Evolutionary conservation across 1,284 basidiomycete genomes (phyloP).

Genomic region (Pseudozyma hubeiensis): DNA sequence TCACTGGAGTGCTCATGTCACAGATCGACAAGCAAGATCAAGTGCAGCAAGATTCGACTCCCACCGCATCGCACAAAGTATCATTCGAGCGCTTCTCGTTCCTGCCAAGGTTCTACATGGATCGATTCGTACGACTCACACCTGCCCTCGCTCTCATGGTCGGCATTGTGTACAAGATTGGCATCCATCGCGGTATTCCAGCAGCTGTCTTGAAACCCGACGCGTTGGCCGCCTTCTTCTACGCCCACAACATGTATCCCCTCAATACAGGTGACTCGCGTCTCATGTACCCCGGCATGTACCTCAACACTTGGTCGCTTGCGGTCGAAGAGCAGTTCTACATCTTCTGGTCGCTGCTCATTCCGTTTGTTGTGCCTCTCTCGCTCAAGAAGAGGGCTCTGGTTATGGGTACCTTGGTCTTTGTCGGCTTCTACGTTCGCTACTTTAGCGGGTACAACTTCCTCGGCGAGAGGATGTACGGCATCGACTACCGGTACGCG

Average conservation of each 20-base stretch:
- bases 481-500: conserved; percentile 38
- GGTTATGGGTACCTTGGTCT: conserved; percentile 21
- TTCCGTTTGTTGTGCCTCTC: conserved; percentile 29
- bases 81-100: conserved; percentile 22
- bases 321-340: conserved; percentile 52
- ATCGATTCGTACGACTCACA: conserved; percentile 32
- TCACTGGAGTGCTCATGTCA: conserved; percentile 45
- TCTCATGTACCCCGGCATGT: conserved; percentile 34
- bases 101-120: conserved; percentile 37
- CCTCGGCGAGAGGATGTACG: conserved; percentile 25
- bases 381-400: conserved; percentile 16
- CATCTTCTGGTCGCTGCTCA: conserved; percentile 44
- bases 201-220: conserved; percentile 8
- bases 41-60: conserved; percentile 5
- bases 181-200: conserved; percentile 4
- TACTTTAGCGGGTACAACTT: conserved; percentile 22
- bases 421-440: conserved; percentile 23
- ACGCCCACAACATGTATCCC: conserved; percentile 32
- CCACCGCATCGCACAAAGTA: conserved; percentile 2
- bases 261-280: conserved; percentile 6
- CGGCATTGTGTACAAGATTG: conserved; percentile 12
- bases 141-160: conserved; percentile 29
- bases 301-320: conserved; percentile 43
- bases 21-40: conserved; percentile 29
- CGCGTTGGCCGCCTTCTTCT: conserved; percentile 29